Evolutionary conservation across 2,329 filamentous ascomycete genomes (phyloP).

Genomic region (Alternaria infectoria): DNA sequence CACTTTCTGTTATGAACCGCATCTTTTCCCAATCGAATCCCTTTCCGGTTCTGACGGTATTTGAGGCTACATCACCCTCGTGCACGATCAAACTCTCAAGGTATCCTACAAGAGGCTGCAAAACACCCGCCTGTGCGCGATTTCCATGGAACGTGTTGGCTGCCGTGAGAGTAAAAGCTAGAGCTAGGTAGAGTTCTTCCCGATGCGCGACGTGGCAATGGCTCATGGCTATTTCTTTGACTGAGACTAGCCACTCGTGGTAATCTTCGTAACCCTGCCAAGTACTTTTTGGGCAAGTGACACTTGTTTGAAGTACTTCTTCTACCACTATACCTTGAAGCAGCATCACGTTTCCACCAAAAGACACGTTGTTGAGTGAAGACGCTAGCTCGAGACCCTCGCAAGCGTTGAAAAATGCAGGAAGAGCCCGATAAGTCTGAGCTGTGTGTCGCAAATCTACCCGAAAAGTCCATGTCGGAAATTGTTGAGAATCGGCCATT

Average conservation of each 20-base stretch:
- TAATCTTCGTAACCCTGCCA: rapidly evolving
- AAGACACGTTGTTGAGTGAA: not conserved
- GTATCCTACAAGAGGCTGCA: rapidly evolving
- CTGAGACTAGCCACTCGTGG: not conserved
- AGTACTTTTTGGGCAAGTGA: rapidly evolving
- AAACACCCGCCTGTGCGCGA: not conserved
- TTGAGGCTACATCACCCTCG: too few species aligned
- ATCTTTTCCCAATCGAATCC: too few species aligned
- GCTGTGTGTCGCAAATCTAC: too few species aligned
- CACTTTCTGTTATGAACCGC: too few species aligned
- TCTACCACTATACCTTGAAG: not conserved
- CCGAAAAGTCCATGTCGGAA: not conserved
- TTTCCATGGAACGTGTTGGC: rapidly evolving
- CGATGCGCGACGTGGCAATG: not conserved
- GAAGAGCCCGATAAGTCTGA: too few species aligned
- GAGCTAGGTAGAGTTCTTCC: not conserved
- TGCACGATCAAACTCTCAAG: not conserved
- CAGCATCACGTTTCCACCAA: not conserved
- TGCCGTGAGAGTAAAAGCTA: not conserved
- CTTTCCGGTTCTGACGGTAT: too few species aligned
- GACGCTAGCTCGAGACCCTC: not conserved
- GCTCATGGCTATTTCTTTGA: rapidly evolving
- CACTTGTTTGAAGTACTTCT: not conserved
- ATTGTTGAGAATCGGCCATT: rapidly evolving
- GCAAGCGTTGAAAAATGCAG: too few species aligned